Conservation (phyloP, 2,329 filamentous ascomycete species). For the Calonectria honghensis region DNA sequence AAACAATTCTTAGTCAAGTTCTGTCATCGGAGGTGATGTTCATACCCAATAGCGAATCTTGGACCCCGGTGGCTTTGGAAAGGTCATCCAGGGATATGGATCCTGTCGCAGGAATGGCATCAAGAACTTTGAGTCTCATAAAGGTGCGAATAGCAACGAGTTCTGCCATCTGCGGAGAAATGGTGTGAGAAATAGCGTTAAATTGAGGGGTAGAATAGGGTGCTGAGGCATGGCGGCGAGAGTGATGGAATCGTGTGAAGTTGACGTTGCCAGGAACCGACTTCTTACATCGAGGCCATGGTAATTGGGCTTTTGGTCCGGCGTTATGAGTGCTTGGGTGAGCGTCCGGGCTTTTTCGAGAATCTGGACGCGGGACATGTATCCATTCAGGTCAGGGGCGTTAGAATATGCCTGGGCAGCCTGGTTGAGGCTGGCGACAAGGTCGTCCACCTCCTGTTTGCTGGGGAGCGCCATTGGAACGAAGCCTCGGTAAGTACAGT, state of each 20-base stretch:
- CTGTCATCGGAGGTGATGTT: neutral
- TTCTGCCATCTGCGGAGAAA: constrained; percentile 56
- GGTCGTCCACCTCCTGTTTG: constrained; percentile 47
- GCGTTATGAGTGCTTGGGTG: constrained; percentile 52
- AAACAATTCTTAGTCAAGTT: neutral
- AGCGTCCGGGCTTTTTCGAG: constrained; percentile 55
- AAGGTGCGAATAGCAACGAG: constrained; percentile 56
- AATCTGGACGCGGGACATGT: constrained; percentile 54
- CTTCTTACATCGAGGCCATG: constrained; percentile 57
- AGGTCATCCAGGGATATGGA: constrained; percentile 56
- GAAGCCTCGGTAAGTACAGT: neutral
- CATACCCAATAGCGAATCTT: constrained; percentile 56
- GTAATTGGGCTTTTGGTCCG: constrained; percentile 58
- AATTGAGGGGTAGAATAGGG: neutral
- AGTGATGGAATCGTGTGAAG: neutral
- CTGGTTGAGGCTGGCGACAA: constrained; percentile 47
- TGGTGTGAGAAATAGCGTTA: constrained; percentile 18
- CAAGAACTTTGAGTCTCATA: constrained; percentile 56
- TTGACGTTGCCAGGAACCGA: neutral
- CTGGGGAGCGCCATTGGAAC: constrained; percentile 44
- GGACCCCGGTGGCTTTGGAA: constrained; percentile 52
- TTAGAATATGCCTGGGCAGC: constrained; percentile 51
- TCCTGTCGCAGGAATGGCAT: constrained; percentile 54
- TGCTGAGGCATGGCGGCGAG: neutral
- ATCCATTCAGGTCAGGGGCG: constrained; percentile 49